Evolutionary conservation across 2,329 filamentous ascomycete genomes (phyloP), one percentile per base, ranked within the genome.

Genomic region (Aspergillus phoenicis): DNA sequence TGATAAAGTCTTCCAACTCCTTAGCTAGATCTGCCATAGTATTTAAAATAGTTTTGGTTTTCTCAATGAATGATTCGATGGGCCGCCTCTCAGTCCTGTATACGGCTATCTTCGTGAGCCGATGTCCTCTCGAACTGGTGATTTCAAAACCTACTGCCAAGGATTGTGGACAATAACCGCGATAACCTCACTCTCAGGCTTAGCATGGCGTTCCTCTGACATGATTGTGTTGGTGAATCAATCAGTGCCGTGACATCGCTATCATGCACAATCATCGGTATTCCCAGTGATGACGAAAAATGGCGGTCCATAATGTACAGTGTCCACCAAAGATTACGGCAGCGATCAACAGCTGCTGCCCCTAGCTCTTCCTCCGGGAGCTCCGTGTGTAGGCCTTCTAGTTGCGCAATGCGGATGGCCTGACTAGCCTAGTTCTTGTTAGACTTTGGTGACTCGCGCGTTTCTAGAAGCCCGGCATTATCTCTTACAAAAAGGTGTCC

Each of bases 291-390:
- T 1, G 74, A 76, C 1, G 75, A 79, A 45, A 79, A 77, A 22
- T 79, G 75, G 0, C 73, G 70, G 26, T 80, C 77, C 68, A 78
- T 75, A 22, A 77, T 77, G 45, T 79, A 79, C 7, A 78, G 55
- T 0, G 76, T 77, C 75, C 77, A 78, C 77, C 78, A 80, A 1
- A 80, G 63, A 58, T 74, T 72, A 1, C 76, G 75, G 43, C 75
- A 79, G 0, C 70, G 67, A 0, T 63, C 64, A 0, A 78, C 67
- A 0, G 70, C 75, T 20, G 68, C 68, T 7, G 61, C 36, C 0
- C 74, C 74, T 0, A 80, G 69, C 22, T 74, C 74, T 5, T 70
- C 64, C 33, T 78, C 75, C 0, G 77, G 76, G 1, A 80, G 68
- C 26, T 78, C 71, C 0, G 77, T 78, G 36, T 80, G 78, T 2